Conservation (phyloP, 441 rosid species). For the Mallotus repandus region DNA sequence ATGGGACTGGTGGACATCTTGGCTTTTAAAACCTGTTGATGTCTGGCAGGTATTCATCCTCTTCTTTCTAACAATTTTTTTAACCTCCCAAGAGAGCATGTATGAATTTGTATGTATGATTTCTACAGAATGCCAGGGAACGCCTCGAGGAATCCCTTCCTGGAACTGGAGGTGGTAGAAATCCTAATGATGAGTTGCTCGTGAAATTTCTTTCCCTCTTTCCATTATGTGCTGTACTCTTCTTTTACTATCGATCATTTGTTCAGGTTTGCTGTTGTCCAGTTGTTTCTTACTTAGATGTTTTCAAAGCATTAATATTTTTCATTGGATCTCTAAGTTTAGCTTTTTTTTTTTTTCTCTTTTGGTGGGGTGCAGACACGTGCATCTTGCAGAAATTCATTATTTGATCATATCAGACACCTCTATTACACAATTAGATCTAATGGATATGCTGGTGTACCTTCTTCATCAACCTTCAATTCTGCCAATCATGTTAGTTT, state of each 20-base stretch:
- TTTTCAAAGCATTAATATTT: constrained; percentile 3
- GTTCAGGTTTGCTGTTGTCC: constrained; percentile 47
- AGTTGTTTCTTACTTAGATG: constrained; percentile 12
- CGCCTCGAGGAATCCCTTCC: constrained; percentile 81
- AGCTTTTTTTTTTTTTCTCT: constrained; percentile 8
- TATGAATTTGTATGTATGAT: neutral
- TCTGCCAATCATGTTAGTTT: constrained; percentile 58
- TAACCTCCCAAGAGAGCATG: neutral
- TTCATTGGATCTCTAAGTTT: constrained; percentile 13
- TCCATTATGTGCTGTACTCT: constrained; percentile 60
- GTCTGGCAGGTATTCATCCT: constrained; percentile 80
- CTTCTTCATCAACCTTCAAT: constrained; percentile 50
- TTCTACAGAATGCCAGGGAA: constrained; percentile 64
- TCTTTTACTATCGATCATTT: constrained; percentile 54
- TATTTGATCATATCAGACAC: constrained; percentile 64
- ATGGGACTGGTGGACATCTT: constrained; percentile 99
- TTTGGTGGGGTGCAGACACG: constrained; percentile 44
- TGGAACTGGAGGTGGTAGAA: constrained; percentile 88
- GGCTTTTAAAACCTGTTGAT: constrained; percentile 96
- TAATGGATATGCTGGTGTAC: constrained; percentile 58
- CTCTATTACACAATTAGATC: constrained; percentile 57
- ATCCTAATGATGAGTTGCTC: constrained; percentile 61
- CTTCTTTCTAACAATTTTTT: neutral
- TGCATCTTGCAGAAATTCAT: constrained; percentile 58
- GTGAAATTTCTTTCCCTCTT: constrained; percentile 71